A percentile compares a stretch with the other conserved stretches of the same genome.
Evolutionary conservation across 2,329 filamentous ascomycete species (phyloP).

Genomic region (Pyrenochaeta sp.): DNA sequence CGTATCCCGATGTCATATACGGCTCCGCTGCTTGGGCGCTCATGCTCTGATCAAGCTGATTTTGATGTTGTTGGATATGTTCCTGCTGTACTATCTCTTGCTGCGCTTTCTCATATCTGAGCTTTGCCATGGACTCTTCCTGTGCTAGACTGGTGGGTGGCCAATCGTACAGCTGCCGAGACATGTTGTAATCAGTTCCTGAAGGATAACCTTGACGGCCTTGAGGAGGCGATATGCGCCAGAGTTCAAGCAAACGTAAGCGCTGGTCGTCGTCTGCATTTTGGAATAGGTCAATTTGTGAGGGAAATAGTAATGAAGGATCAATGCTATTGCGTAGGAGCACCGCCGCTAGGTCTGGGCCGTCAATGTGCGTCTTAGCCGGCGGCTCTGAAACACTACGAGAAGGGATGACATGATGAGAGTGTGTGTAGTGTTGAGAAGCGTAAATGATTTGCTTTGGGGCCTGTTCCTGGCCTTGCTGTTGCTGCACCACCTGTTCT

Average conservation of each 20-base stretch:
- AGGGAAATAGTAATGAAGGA: constrained; percentile 71
- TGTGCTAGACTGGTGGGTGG: constrained; percentile 63
- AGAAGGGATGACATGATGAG: constrained; percentile 67
- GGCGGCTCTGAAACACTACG: constrained; percentile 40
- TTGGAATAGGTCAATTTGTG: constrained; percentile 81
- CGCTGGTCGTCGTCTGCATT: constrained; percentile 77
- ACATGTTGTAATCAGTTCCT: constrained; percentile 56
- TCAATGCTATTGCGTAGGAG: constrained; percentile 75
- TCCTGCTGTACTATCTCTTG: constrained; percentile 35
- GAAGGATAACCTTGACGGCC: constrained; percentile 43
- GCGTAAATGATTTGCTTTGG: constrained; percentile 71
- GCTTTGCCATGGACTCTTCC: constrained; percentile 63
- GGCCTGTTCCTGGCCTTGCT: constrained; percentile 23
- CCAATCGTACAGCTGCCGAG: constrained; percentile 58
- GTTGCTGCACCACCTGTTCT: constrained; percentile 18
- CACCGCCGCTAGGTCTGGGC: constrained; percentile 62
- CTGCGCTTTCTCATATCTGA: constrained; percentile 66
- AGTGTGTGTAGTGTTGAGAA: constrained; percentile 86
- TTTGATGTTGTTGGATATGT: constrained; percentile 37
- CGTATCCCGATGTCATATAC: constrained; percentile 86
- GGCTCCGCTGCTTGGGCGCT: constrained; percentile 68
- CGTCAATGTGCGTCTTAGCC: constrained; percentile 40
- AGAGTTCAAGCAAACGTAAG: constrained; percentile 80
- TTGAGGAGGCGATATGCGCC: constrained; percentile 78
- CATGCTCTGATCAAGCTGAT: constrained; percentile 42